Percentiles rank a stretch among this genome's conserved stretches.
Evolutionary conservation across 2,329 filamentous ascomycete species (phyloP).

Genomic region (Trichoderma polysporum): DNA sequence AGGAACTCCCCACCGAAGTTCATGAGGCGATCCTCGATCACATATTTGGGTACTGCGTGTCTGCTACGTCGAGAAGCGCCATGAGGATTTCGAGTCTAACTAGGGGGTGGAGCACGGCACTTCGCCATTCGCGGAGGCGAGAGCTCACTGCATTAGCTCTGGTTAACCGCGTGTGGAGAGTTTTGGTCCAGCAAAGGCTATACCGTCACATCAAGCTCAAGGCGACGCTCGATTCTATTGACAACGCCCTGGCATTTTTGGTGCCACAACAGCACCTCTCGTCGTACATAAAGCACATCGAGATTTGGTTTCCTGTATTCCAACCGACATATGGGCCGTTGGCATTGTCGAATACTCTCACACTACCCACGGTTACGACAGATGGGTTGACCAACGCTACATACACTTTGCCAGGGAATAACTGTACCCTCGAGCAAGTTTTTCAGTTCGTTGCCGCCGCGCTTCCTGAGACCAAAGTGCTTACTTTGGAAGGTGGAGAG

Average conservation of each 20-base stretch:
- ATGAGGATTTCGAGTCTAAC: slow-evolving; percentile 53
- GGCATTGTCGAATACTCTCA: slow-evolving; percentile 43
- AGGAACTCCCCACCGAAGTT: slow-evolving; percentile 65
- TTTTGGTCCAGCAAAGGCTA: slow-evolving; percentile 67
- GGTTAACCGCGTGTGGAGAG: slow-evolving; percentile 62
- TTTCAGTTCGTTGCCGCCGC: slow-evolving; percentile 61
- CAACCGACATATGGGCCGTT: slow-evolving; percentile 53
- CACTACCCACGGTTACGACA: slow-evolving; percentile 53
- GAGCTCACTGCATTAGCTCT: slow-evolving; percentile 66
- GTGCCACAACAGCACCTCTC: slow-evolving; percentile 57
- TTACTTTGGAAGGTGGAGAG: slow-evolving; percentile 76
- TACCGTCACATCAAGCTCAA: slow-evolving; percentile 77
- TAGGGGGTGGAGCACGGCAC: slow-evolving; percentile 62
- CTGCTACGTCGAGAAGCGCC: slow-evolving; percentile 57
- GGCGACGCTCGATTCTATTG: slow-evolving; percentile 63
- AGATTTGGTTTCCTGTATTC: slow-evolving; percentile 77
- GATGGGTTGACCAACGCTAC: slow-evolving; percentile 57
- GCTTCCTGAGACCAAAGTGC: slow-evolving; percentile 61
- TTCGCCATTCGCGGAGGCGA: slow-evolving; percentile 66
- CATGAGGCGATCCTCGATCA: slow-evolving; percentile 71
- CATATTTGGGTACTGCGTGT: slow-evolving; percentile 66
- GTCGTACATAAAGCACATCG: slow-evolving; percentile 67
- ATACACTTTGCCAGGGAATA: slow-evolving; percentile 61
- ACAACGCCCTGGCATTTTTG: slow-evolving; percentile 62
- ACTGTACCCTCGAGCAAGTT: slow-evolving; percentile 68